Evolutionary conservation across 306 rosid species (phyloP), one percentile per base, ranked within the genome.

Genomic region (Benincasa hispida): DNA sequence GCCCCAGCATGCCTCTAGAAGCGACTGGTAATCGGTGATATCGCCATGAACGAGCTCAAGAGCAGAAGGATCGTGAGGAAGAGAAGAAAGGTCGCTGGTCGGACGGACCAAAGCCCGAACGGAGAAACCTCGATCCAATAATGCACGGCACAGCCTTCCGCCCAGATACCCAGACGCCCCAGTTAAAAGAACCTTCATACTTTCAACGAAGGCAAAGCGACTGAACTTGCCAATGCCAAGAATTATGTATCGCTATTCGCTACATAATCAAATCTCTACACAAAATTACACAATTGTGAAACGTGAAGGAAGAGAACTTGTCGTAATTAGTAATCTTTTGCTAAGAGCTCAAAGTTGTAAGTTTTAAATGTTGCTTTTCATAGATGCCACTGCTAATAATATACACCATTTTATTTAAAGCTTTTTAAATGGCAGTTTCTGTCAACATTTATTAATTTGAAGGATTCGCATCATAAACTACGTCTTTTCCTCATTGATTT

Each of bases 161-260:
- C 97, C 98, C 0, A 91, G 79, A 83, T 83, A 91, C 72, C 98
- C 97, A 17, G 96, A 89, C 55, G 97, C 97, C 35, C 98, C 98
- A 62, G 96, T 94, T 39, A 94, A 91, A 22, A 87, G 70, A 32
- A 87, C 48, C 80, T 81, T 85, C 96, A 87, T 89, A 25, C 48
- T 66, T 27, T 4, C 70, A 15, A 21, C 45, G 35, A 54, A 51
- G 37, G 21, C 67, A 56, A 75, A 24, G 51, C 34, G 24, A 54
- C 21, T 12, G 45, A 30, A 32, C 9, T 58, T 22, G 35, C 30
- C 28, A 59, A 24, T 42, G 55, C 35, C 35, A 11, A 42, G 41
- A 22, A 42, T 68, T 24, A 42, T 68, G 42, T 42, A 41, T 68
- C 0, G 9, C 21, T 17, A 50, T 50, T 1, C n/a, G 54, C 54